Conservation (phyloP, 2,329 filamentous ascomycete genomes). For the Tympanopsis confertula region DNA sequence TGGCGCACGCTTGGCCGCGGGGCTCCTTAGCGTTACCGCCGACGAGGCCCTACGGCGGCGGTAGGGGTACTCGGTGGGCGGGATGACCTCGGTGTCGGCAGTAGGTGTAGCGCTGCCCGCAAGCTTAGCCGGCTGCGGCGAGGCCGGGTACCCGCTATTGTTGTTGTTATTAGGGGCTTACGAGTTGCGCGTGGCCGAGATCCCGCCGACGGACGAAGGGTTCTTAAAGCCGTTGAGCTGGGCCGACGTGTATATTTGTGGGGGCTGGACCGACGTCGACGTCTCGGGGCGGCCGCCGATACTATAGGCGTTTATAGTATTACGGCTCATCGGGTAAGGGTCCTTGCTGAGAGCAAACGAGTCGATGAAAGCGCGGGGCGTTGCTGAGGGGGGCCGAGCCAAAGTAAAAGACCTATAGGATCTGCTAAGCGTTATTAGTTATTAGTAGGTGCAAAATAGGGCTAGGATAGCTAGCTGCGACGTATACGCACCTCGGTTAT, state of each 20-base stretch:
- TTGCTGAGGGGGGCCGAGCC: conserved; percentile 79
- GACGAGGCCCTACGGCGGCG: conserved; percentile 62
- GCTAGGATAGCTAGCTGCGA: conserved; percentile 3
- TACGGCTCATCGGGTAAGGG: conserved; percentile 47
- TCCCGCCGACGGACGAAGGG: conserved; percentile 70
- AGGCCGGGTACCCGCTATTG: too few relatives aligned
- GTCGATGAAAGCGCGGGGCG: conserved; percentile 82
- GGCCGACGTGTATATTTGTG: conserved; percentile 95
- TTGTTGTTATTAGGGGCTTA: conserved; percentile 24
- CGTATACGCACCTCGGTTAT: conserved; percentile 81
- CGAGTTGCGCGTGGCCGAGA: conserved; percentile 38
- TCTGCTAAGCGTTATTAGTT: conserved; percentile 33
- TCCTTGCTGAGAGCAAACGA: conserved; percentile 93
- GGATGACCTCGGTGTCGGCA: conserved; percentile 47
- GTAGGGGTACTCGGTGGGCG: conserved; percentile 89
- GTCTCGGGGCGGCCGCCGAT: conserved; percentile 70
- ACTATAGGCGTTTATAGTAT: conserved; percentile 64
- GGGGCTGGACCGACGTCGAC: conserved; percentile 66
- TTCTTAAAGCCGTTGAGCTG: conserved; percentile 95
- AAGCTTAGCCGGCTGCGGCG: conserved; percentile 21
- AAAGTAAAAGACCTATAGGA: conserved; percentile 98
- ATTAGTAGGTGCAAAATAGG: neutral
- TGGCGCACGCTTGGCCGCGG: conserved; percentile 62
- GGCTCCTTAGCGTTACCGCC: conserved; percentile 60
- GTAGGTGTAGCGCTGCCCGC: conserved; percentile 25